These are phyloP conservation scores for Euphorbia tirucalli DNA, from an alignment of 345 rosid species.

Conservation along the genomic window DNA sequence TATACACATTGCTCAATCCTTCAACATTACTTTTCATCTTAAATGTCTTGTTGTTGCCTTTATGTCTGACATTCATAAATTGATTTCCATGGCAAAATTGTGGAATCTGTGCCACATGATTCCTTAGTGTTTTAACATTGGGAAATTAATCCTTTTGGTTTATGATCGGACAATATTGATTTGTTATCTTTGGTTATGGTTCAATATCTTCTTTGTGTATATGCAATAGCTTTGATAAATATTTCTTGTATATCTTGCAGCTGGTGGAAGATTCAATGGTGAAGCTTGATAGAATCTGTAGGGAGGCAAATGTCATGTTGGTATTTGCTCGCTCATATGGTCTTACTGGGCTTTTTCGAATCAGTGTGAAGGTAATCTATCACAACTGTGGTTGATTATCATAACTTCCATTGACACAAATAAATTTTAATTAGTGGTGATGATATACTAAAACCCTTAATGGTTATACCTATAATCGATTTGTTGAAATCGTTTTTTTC, in stretches of 20 bases:
- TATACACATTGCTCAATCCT: neutral
- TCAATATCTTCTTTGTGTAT: neutral
- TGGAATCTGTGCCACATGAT: neutral
- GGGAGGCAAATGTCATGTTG: conserved; percentile 82
- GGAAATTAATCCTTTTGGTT: neutral
- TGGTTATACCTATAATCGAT: neutral
- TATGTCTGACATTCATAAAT: neutral
- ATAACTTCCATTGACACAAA: neutral
- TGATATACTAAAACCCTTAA: neutral
- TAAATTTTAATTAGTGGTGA: neutral
- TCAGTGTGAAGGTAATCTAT: conserved; percentile 73
- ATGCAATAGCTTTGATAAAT: conserved; percentile 16
- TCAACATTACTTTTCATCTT: conserved; percentile 44
- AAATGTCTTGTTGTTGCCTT: neutral
- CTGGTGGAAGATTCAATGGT: conserved; percentile 79
- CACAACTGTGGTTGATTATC: conserved; percentile 1
- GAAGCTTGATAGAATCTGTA: conserved; percentile 79
- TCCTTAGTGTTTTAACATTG: neutral
- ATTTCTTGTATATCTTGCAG: conserved; percentile 43
- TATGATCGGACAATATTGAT: neutral
- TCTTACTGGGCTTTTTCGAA: conserved; percentile 81
- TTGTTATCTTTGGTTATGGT: neutral
- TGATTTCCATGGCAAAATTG: neutral
- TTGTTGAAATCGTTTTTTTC: neutral
- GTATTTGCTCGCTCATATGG: conserved; percentile 95